A percentile compares a stretch with the other conserved stretches of the same genome.
These are phyloP conservation scores for Chlamydomonas reinhardtii DNA, from an alignment of 163 green algal species.

Conservation along the genomic window DNA sequence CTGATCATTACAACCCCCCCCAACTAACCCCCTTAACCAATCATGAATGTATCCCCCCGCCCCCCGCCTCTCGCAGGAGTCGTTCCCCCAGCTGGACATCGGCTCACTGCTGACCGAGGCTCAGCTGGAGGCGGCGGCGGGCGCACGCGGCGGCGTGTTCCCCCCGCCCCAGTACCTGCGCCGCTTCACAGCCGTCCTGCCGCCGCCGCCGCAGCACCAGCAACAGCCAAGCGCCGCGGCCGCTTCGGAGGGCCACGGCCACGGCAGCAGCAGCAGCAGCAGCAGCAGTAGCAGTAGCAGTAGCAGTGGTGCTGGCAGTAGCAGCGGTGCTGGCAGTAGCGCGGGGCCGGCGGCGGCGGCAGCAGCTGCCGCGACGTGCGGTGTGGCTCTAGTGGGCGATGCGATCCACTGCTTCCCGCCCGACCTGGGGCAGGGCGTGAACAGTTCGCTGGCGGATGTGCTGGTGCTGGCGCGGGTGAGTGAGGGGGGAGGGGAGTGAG, in stretches of 20 bases:
- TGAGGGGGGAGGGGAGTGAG: not conserved
- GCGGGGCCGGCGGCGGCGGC: not conserved
- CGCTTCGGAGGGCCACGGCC: not conserved
- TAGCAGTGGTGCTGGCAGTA: too few relatives aligned
- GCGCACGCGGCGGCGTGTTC: constrained; percentile 52
- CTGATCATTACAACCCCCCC: too few relatives aligned
- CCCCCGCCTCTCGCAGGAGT: not conserved
- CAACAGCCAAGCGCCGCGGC: too few relatives aligned
- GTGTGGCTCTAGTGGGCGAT: constrained; percentile 63
- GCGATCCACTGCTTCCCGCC: constrained; percentile 65
- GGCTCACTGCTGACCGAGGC: constrained; percentile 18
- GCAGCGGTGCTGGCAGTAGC: too few relatives aligned
- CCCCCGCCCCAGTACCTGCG: constrained; percentile 54
- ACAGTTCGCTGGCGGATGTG: constrained; percentile 66
- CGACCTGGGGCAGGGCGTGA: constrained; percentile 64
- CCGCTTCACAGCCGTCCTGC: constrained; percentile 37
- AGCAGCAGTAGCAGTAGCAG: not conserved
- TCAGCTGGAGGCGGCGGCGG: constrained; percentile 24
- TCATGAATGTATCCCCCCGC: too few relatives aligned
- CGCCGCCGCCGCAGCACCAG: not conserved
- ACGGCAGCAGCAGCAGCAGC: not conserved
- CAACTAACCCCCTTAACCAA: too few relatives aligned
- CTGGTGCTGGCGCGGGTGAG: constrained; percentile 50
- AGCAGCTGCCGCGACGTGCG: not conserved
- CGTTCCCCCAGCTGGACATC: constrained; percentile 61